Evolutionary conservation across 176 grass and related monocot species (phyloP).

Genomic region (Cenchrus americanus): DNA sequence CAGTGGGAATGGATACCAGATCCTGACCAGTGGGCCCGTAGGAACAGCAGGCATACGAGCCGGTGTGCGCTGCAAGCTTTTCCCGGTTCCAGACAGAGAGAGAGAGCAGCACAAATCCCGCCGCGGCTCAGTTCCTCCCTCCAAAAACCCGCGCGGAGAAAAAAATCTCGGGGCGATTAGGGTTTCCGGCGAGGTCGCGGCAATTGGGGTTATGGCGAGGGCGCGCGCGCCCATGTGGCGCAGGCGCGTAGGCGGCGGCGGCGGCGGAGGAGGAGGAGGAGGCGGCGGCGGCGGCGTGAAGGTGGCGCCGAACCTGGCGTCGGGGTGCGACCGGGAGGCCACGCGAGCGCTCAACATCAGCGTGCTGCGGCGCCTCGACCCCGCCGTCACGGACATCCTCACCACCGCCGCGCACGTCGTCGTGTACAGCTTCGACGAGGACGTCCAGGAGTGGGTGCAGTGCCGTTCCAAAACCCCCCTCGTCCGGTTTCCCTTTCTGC

Average conservation of each 20-base stretch:
- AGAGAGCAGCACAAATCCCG: background rate
- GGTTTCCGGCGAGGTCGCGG: constrained; percentile 35
- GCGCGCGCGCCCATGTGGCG: constrained; percentile 33
- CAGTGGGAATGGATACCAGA: background rate
- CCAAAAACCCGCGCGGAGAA: background rate
- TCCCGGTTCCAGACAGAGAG: constrained; percentile 12
- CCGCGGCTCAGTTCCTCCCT: background rate
- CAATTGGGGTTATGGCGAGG: constrained; percentile 36
- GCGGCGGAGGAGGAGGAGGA: background rate
- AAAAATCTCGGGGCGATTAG: constrained; percentile 36
- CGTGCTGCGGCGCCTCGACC: constrained; percentile 75
- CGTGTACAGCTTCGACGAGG: constrained; percentile 56
- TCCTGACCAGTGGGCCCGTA: background rate
- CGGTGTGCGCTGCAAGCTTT: background rate
- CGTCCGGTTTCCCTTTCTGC: background rate
- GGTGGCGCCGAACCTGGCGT: constrained; percentile 54
- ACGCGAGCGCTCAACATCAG: constrained; percentile 72
- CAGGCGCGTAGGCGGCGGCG: constrained; percentile 20
- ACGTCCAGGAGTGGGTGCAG: constrained; percentile 44
- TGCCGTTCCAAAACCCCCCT: background rate
- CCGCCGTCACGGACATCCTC: constrained; percentile 66
- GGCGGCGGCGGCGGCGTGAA: constrained; percentile 29
- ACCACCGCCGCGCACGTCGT: constrained; percentile 61
- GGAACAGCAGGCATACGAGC: background rate
- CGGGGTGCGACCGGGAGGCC: constrained; percentile 42